These are phyloP conservation scores for Ormosia emarginata DNA, from an alignment of 306 rosid genomes.

Conservation along the genomic window DNA sequence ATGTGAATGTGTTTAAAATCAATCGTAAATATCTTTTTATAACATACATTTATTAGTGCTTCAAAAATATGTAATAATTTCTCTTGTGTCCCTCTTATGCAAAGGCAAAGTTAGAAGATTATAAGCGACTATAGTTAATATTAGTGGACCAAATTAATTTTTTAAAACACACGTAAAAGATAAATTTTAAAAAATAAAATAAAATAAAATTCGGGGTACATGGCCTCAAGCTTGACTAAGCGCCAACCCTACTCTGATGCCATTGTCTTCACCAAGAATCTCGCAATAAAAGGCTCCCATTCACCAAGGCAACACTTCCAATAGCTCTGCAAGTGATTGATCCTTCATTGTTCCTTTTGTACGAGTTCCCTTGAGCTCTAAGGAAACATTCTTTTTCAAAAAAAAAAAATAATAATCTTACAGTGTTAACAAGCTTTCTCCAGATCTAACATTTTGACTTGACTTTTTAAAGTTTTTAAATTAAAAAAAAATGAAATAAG, in stretches of 20 bases:
- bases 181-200: background rate
- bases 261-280: background rate
- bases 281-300: background rate
- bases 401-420: too few species aligned
- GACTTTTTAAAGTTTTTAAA: background rate
- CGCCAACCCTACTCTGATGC: background rate
- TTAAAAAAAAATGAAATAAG: background rate
- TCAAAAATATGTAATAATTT: too few species aligned
- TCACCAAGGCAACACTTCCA: background rate
- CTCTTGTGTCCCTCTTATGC: too few species aligned
- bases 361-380: background rate
- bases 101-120: too few species aligned
- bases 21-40: too few species aligned
- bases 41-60: too few species aligned
- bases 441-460: conserved; percentile 10
- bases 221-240: background rate
- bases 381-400: background rate
- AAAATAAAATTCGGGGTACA: background rate
- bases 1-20: too few species aligned
- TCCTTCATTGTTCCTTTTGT: background rate
- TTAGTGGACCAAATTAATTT: background rate
- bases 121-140: too few species aligned
- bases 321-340: background rate
- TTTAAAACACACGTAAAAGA: background rate
- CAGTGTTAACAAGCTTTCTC: background rate